Evolutionary conservation across 2,329 filamentous ascomycete species (phyloP), one percentile per base, ranked within the genome.

Genomic region (Ceratocystis diversiconidia): DNA sequence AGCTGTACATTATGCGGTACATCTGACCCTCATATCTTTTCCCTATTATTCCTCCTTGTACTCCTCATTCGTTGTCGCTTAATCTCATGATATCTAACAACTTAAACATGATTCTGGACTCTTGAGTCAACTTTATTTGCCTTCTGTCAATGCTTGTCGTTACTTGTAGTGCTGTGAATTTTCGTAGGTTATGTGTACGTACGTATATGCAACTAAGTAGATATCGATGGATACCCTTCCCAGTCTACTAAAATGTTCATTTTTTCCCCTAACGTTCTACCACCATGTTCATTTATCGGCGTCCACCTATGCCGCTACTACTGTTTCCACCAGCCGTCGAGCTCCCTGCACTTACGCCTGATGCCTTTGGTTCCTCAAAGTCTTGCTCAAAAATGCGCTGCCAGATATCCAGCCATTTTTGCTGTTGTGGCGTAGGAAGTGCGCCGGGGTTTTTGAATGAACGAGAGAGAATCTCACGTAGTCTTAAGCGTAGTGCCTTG

Each of bases 321-420:
- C 46, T 48, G 46, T 22, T 48, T n/a, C 15, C 46, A 22, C 46
- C n/a, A 22, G 17, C 46, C 19, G 46, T 22, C 2, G 19, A 22
- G 3, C 1, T 15, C 8, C 48, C 48, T 12, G 19, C 22, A 10
- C 3, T 4, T 22, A 25, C 19, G 8, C n/a, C 10, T 15, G 48
- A 8, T n/a, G 55, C 36, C 55, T 59, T 59, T 28, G 25, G 25
- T 30, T 66, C 64, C 10, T 67, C 66, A 61, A 68, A 68, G 22
- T 68, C 66, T 55, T 66, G 66, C 44, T 63, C 66, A 25, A 89
- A 90, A 4, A 91, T 80, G 64, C 79, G 79, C 74, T 89, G 85
- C 86, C 86, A 91, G 30, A 88, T 78, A 64, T 87, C 85, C 62
- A 91, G 76, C 87, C 88, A 90, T 70, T 84, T 83, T 73, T 85